These are phyloP conservation scores for Colletotrichum tabaci DNA, from an alignment of 2,329 filamentous ascomycete species.

Conservation along the genomic window DNA sequence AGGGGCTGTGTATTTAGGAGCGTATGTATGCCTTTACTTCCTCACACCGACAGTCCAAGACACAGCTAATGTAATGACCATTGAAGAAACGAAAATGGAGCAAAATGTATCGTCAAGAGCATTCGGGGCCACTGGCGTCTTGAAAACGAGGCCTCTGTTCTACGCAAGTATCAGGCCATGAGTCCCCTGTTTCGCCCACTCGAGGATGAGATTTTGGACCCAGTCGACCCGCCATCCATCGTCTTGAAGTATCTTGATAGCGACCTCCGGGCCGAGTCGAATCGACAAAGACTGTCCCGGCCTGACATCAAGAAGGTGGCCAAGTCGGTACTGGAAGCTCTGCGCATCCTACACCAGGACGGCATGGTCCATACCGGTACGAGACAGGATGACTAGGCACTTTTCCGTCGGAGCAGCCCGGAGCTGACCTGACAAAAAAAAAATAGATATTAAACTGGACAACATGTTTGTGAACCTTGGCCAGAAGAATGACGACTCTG, in stretches of 20 bases:
- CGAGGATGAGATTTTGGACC: conserved; percentile 2
- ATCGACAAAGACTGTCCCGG: not conserved
- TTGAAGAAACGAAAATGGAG: not conserved
- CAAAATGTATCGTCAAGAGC: conserved; percentile 5
- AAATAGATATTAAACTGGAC: not conserved
- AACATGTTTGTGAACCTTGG: conserved; percentile 5
- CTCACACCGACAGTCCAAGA: too few species aligned
- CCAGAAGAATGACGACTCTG: not conserved
- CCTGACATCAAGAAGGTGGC: conserved; percentile 12
- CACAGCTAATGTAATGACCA: not conserved
- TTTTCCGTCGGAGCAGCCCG: not conserved
- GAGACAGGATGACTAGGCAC: not conserved
- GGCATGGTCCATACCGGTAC: conserved; percentile 12
- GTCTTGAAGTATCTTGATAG: conserved; percentile 3
- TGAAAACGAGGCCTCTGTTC: conserved; percentile 11
- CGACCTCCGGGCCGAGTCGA: not conserved
- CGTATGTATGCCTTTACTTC: too few species aligned
- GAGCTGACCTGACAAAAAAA: not conserved
- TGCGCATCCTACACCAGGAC: not conserved
- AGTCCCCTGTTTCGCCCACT: conserved; percentile 7
- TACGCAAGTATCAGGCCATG: conserved; percentile 8
- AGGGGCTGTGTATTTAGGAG: too few species aligned
- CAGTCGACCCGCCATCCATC: not conserved
- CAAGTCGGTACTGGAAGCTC: conserved; percentile 10
- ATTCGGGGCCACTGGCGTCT: not conserved